Percentiles rank a stretch among this genome's conserved stretches.
phyloP scores from a whole-genome alignment of 371 early-diverging fungal genomes.

The Nematocida sp. region DNA sequence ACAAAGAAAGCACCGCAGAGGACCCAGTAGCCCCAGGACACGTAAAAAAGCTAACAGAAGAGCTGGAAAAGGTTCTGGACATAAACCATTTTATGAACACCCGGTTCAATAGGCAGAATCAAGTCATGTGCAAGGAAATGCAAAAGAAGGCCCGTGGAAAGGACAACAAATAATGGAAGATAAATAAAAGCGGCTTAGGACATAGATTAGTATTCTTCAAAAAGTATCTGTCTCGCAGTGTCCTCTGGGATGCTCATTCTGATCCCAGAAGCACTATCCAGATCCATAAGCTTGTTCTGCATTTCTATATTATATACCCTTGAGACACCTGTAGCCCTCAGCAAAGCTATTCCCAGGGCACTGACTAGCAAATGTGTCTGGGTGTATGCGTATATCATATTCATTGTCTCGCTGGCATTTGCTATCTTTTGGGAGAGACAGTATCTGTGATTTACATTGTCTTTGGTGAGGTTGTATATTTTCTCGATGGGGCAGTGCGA shows the following conservation, averaged over 20 bases:
- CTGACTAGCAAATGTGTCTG: not conserved
- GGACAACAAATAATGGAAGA: not conserved
- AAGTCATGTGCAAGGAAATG: conserved; percentile 20
- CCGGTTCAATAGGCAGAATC: conserved; percentile 38
- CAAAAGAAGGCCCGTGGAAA: not conserved
- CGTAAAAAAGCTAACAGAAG: conserved; percentile 17
- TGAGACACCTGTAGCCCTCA: not conserved
- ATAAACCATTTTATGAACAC: conserved; percentile 45
- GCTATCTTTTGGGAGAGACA: conserved; percentile 4
- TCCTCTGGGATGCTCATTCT: no score
- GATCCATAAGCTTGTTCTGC: no score
- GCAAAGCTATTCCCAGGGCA: not conserved
- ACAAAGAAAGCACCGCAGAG: not conserved
- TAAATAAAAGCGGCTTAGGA: no score
- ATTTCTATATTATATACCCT: no score
- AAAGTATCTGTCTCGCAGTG: no score
- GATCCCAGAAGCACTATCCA: no score
- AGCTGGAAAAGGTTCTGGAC: conserved; percentile 25
- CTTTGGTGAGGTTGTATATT: not conserved
- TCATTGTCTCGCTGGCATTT: not conserved
- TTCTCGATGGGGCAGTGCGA: conserved; percentile 2
- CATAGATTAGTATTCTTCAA: no score
- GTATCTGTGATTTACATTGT: not conserved
- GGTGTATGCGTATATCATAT: not conserved
- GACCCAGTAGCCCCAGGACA: not conserved